Conservation (phyloP, 2,329 filamentous ascomycete species). For the Pestalotiopsis sp. region DNA sequence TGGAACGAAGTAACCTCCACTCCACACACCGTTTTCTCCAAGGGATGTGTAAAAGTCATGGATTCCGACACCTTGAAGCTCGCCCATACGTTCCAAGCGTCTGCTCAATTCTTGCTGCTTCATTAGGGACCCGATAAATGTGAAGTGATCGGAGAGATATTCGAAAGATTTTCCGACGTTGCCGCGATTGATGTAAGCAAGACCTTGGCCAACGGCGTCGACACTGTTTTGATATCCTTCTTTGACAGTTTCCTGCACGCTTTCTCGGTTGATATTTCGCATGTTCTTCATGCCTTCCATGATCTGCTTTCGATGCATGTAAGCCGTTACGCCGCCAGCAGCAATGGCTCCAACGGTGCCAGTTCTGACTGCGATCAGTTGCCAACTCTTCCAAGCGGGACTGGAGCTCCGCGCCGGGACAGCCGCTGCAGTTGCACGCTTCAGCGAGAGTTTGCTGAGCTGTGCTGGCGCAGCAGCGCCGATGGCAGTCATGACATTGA, state of each 20-base stretch:
- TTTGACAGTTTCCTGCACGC: conserved; percentile 47
- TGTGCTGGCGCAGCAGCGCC: conserved; percentile 50
- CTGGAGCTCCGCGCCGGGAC: conserved; percentile 28
- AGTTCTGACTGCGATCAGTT: conserved; percentile 74
- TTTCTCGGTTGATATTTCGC: conserved; percentile 49
- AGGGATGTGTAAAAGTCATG: conserved; percentile 78
- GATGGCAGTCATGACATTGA: conserved; percentile 59
- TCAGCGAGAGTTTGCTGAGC: conserved; percentile 41
- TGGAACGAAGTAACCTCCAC: conserved; percentile 59
- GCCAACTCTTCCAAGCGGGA: conserved; percentile 56
- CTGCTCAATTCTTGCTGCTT: conserved; percentile 72
- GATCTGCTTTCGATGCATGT: conserved; percentile 75
- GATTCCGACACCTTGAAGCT: conserved; percentile 67
- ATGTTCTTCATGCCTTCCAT: conserved; percentile 48
- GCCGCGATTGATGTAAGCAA: conserved; percentile 60
- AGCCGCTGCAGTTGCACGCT: conserved; percentile 14
- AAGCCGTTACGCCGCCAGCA: conserved; percentile 80
- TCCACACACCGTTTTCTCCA: conserved; percentile 70
- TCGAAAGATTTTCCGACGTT: conserved; percentile 69
- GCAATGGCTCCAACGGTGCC: conserved; percentile 81
- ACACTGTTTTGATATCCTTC: conserved; percentile 52
- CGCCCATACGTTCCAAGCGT: conserved; percentile 65
- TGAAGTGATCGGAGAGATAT: conserved; percentile 82
- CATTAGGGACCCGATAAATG: conserved; percentile 81
- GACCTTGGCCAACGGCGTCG: conserved; percentile 53